Conservation (phyloP, 768 basidiomycete genomes). For the Suillus fuscotomentosus region DNA sequence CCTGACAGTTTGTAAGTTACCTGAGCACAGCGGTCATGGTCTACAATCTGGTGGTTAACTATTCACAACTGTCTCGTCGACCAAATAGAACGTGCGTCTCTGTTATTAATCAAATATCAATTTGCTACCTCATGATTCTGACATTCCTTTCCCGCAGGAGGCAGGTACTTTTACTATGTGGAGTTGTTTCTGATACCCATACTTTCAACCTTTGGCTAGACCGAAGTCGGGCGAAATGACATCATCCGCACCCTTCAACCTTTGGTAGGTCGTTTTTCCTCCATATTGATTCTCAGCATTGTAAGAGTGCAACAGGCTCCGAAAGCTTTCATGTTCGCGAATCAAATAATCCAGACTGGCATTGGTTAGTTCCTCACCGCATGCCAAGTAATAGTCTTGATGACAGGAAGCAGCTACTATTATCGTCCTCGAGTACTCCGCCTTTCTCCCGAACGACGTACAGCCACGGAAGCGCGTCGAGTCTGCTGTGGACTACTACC, state of each 20-base stretch:
- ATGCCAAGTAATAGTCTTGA: no score
- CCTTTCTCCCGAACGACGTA: no score
- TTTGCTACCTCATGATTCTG: not conserved
- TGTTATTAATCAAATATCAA: not conserved
- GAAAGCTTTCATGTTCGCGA: not conserved
- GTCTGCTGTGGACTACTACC: no score
- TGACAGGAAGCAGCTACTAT: no score
- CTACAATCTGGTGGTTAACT: not conserved
- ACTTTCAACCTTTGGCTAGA: not conserved
- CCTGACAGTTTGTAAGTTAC: not conserved
- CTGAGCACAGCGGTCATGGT: not conserved
- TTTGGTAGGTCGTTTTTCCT: not conserved
- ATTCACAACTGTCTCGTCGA: not conserved
- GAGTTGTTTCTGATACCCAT: not conserved
- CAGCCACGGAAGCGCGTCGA: no score
- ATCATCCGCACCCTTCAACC: not conserved
- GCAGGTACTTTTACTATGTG: not conserved
- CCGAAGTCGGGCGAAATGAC: rapidly evolving
- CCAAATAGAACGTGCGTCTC: not conserved
- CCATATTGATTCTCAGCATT: not conserved
- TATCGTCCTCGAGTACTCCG: no score
- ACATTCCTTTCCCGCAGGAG: not conserved
- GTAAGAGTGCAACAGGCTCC: not conserved
- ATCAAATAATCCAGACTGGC: no score
- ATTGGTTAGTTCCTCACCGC: no score